Evolutionary conservation across 306 rosid species (phyloP).

Genomic region (Lagenaria siceraria): DNA sequence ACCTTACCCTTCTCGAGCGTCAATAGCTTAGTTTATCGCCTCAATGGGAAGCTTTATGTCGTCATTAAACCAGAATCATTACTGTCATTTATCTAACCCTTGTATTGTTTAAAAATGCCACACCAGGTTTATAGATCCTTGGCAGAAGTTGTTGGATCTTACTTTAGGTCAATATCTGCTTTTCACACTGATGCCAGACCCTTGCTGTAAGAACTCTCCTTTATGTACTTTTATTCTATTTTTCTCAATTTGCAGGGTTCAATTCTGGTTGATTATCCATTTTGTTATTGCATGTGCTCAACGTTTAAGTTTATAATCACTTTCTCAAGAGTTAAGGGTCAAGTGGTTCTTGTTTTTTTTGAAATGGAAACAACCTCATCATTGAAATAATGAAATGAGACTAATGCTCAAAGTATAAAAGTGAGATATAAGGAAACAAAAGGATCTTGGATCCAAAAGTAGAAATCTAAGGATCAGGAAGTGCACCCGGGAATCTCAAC

Average conservation of each 20-base stretch:
- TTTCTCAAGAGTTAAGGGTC: neutral
- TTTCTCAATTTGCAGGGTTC: constrained; percentile 1
- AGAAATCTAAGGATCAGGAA: too few relatives aligned
- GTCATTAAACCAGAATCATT: neutral
- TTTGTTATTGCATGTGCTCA: neutral
- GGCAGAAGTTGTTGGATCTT: constrained; percentile 86
- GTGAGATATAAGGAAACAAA: too few relatives aligned
- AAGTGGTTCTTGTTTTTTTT: neutral
- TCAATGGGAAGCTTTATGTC: neutral
- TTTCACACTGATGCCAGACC: constrained; percentile 60
- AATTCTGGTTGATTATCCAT: neutral
- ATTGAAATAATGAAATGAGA: too few relatives aligned
- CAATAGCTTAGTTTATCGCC: constrained; percentile 22
- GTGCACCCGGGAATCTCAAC: too few relatives aligned
- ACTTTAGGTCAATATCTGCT: constrained; percentile 71
- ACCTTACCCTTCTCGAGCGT: constrained; percentile 2
- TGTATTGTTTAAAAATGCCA: constrained; percentile 1
- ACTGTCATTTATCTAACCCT: neutral
- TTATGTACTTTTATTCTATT: constrained; percentile 12
- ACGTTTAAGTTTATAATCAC: neutral
- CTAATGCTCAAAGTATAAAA: too few relatives aligned
- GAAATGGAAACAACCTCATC: too few relatives aligned
- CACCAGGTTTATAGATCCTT: constrained; percentile 83
- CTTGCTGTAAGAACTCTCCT: constrained; percentile 53
- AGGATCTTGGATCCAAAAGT: too few relatives aligned